These are phyloP conservation scores for Boletus vermiculosoides DNA, from an alignment of 768 basidiomycete species.

Conservation along the genomic window DNA sequence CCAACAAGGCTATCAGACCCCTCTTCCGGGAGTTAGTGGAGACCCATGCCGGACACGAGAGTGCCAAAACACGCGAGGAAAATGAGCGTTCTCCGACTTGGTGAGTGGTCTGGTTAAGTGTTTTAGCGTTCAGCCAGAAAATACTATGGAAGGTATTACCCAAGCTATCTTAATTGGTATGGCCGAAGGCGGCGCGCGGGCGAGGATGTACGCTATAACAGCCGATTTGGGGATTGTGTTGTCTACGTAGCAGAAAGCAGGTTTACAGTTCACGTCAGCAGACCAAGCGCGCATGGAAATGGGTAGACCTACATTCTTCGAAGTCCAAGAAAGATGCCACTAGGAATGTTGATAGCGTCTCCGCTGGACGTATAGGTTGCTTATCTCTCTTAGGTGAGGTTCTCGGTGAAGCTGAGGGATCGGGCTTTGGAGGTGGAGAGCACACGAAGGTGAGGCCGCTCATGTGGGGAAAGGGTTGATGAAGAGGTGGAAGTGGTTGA, in stretches of 20 bases:
- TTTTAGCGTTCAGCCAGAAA: slow-evolving; percentile 3
- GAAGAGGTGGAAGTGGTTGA: slow-evolving; percentile 47
- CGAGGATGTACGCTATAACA: slow-evolving; percentile 31
- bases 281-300: neutral
- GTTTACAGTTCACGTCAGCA: slow-evolving; percentile 25
- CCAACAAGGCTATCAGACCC: slow-evolving; percentile 46
- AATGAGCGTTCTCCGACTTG: slow-evolving; percentile 41
- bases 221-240: slow-evolving; percentile 38
- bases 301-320: slow-evolving; percentile 50
- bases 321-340: slow-evolving; percentile 57
- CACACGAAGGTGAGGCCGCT: slow-evolving; percentile 49
- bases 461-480: slow-evolving; percentile 37
- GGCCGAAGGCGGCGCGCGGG: slow-evolving; percentile 32
- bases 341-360: slow-evolving; percentile 44
- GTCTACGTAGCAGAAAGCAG: slow-evolving; percentile 40
- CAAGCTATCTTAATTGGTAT: slow-evolving; percentile 33
- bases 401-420: slow-evolving; percentile 26
- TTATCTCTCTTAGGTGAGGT: slow-evolving; percentile 31
- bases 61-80: slow-evolving; percentile 44
- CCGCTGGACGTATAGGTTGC: slow-evolving; percentile 18
- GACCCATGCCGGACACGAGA: slow-evolving; percentile 38
- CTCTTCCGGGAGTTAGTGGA: slow-evolving; percentile 31
- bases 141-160: slow-evolving; percentile 32
- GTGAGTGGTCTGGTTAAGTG: slow-evolving; percentile 15
- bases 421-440: slow-evolving; percentile 31